Conservation (phyloP, 2,329 filamentous ascomycete species). For the Botrytis hyacinthi region DNA sequence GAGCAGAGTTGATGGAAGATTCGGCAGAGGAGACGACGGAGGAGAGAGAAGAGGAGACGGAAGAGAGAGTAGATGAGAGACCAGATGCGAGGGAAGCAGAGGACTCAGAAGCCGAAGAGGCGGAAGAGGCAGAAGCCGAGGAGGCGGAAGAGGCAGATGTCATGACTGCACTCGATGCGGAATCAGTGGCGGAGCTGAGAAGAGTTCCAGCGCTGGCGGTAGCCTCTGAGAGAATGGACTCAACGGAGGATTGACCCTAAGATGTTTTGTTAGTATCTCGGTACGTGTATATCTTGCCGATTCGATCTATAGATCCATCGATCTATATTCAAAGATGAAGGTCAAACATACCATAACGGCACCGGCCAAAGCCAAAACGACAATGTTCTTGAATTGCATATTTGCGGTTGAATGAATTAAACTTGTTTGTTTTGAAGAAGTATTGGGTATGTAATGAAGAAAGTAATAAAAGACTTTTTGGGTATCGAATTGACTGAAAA, state of each 20-base stretch:
- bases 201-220: neutral
- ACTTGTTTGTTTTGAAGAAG: neutral
- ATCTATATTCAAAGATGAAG: neutral
- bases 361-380: constrained; percentile 33
- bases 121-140: neutral
- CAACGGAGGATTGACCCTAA: constrained; percentile 25
- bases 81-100: neutral
- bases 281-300: neutral
- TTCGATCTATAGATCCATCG: neutral
- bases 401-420: constrained; percentile 11
- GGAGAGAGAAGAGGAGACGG: neutral
- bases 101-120: neutral
- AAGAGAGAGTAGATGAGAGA: neutral
- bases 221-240: constrained; percentile 17
- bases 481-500: neutral
- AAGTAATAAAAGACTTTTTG: neutral
- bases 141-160: neutral
- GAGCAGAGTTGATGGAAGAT: constrained; percentile 1
- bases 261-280: neutral
- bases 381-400: constrained; percentile 37
- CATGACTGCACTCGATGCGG: neutral
- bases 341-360: constrained; percentile 26
- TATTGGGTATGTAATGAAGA: neutral
- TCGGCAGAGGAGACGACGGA: neutral
- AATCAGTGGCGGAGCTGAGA: neutral